Evolutionary conservation across 345 rosid genomes (phyloP).

Genomic region (Orychophragmus violaceus): DNA sequence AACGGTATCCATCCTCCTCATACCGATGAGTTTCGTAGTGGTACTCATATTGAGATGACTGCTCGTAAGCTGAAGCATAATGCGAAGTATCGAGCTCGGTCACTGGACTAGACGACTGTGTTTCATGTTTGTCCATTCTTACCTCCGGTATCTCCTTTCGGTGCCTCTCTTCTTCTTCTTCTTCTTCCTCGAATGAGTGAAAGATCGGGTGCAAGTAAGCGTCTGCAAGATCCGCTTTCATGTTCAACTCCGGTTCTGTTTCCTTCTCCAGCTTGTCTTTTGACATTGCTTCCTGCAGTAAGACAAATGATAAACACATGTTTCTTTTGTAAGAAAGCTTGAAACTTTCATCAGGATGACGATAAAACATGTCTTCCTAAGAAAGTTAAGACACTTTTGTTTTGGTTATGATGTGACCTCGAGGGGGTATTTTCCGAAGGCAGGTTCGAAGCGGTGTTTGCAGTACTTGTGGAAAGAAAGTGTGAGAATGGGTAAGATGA

Average conservation of each 20-base stretch:
- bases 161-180: constrained; percentile 1
- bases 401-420: constrained; percentile 42
- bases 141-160: constrained; percentile 39
- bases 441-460: constrained; percentile 90
- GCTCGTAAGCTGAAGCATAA: constrained; percentile 33
- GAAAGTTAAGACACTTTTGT: neutral
- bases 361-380: neutral
- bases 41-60: constrained; percentile 35
- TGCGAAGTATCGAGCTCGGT: constrained; percentile 44
- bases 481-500: constrained; percentile 71
- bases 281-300: constrained; percentile 82
- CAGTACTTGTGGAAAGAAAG: constrained; percentile 83
- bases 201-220: constrained; percentile 96
- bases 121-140: constrained; percentile 38
- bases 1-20: constrained; percentile 33
- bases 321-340: neutral
- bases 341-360: neutral
- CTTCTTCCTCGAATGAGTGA: constrained; percentile 55
- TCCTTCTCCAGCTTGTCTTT: constrained; percentile 60
- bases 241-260: constrained; percentile 49
- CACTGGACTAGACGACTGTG: constrained; percentile 30
- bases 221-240: constrained; percentile 70
- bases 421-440: constrained; percentile 80
- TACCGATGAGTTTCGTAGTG: constrained; percentile 36
- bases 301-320: neutral